phyloP scores from a whole-genome alignment of 495 filamentous ascomycete genomes.

The Talaromyces ruber region DNA sequence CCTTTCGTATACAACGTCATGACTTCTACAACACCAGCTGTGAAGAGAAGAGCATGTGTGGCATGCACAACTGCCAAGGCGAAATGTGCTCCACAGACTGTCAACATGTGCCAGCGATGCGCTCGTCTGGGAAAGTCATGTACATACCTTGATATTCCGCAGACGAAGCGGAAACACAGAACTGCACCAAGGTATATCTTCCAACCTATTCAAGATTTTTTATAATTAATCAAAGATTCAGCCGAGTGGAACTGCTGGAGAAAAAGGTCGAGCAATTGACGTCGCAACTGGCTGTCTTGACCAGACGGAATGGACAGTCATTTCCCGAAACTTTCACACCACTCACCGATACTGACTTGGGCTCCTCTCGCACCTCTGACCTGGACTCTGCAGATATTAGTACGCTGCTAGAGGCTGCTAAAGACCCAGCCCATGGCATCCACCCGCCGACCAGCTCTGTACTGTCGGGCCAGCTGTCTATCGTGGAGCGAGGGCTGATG shows the following conservation, averaged over 20 bases:
- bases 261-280: conserved; percentile 11
- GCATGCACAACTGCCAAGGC: conserved; percentile 15
- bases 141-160: conserved; percentile 18
- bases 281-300: conserved; percentile 10
- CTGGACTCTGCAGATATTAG: conserved; percentile 5
- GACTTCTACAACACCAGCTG: conserved; percentile 1
- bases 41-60: conserved; percentile 17
- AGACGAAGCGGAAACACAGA: conserved; percentile 14
- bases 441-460: conserved; percentile 12
- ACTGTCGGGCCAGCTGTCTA: conserved; percentile 14
- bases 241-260: conserved; percentile 15
- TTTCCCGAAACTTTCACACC: neutral
- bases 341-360: conserved; percentile 1
- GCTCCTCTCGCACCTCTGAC: neutral
- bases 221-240: conserved; percentile 9
- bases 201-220: neutral
- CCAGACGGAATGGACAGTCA: conserved; percentile 7
- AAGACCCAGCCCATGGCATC: conserved; percentile 10
- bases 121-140: conserved; percentile 18
- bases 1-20: conserved; percentile 2
- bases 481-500: conserved; percentile 15
- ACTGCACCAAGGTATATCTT: conserved; percentile 10
- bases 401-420: conserved; percentile 6
- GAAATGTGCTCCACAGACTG: conserved; percentile 14
- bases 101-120: conserved; percentile 15